These are phyloP conservation scores for Cicer cuneatum DNA, from an alignment of 306 rosid genomes.

Conservation along the genomic window DNA sequence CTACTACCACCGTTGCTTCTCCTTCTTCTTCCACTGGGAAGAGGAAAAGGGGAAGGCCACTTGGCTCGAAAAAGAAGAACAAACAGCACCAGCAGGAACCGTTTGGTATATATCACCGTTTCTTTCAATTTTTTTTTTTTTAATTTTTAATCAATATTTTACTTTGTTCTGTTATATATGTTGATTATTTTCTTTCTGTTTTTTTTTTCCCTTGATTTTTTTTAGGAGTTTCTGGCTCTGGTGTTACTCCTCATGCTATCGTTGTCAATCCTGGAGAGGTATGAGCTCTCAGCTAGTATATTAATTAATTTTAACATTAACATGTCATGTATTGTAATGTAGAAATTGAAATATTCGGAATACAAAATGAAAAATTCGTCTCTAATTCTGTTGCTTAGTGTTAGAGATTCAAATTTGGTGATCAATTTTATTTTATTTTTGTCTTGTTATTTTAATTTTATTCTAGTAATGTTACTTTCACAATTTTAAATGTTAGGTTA, in stretches of 20 bases:
- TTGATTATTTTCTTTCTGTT: background rate
- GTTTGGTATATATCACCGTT: conserved; percentile 49
- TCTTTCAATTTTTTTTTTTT: background rate
- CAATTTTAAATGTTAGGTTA: too few relatives aligned
- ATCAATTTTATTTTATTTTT: too few relatives aligned
- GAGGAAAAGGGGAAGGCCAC: conserved; percentile 70
- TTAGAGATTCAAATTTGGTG: too few relatives aligned
- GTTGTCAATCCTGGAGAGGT: conserved; percentile 81
- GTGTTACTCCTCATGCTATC: conserved; percentile 77
- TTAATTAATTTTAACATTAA: background rate
- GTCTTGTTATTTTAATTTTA: too few relatives aligned
- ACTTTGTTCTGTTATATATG: background rate
- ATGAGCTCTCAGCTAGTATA: background rate
- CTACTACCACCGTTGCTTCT: background rate
- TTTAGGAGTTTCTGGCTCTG: conserved; percentile 65
- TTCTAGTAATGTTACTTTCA: too few relatives aligned
- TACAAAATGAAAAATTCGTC: too few relatives aligned
- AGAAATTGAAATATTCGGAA: too few relatives aligned
- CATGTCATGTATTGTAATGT: background rate
- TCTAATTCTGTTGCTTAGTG: too few relatives aligned
- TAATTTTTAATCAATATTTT: background rate
- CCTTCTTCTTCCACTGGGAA: conserved; percentile 59
- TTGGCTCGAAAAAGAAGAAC: conserved; percentile 70
- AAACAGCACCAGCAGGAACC: conserved; percentile 51
- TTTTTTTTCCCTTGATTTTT: background rate